phyloP scores from a whole-genome alignment of 83 land plant genomes.

The Picea abies region DNA sequence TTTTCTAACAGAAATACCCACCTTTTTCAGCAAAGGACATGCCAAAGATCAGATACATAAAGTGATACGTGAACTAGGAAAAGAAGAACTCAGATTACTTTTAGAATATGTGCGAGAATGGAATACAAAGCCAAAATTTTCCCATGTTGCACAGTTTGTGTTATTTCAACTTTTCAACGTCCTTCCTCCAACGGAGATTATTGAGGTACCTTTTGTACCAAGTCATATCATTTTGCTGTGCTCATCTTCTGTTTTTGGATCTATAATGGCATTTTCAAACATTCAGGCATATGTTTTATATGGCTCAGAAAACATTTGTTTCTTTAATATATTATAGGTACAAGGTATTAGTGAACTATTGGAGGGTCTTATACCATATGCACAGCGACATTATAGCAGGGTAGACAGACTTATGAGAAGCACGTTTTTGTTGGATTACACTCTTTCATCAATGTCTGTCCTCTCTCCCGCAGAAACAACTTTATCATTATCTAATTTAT shows the following conservation, averaged over 20 bases:
- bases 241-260: background rate
- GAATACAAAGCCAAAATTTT: conserved; percentile 92
- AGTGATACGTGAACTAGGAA: conserved; percentile 59
- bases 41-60: conserved; percentile 38
- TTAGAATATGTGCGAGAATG: conserved; percentile 90
- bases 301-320: background rate
- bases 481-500: conserved; percentile 6
- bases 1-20: background rate
- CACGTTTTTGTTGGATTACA: conserved; percentile 86
- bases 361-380: conserved; percentile 92
- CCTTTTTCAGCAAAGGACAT: conserved; percentile 51
- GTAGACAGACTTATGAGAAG: conserved; percentile 77
- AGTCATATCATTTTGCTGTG: conserved; percentile 1
- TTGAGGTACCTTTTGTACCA: conserved; percentile 50
- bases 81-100: conserved; percentile 69
- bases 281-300: background rate
- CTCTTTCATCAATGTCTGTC: conserved; percentile 80
- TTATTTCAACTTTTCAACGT: conserved; percentile 64
- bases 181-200: conserved; percentile 69
- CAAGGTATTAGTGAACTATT: conserved; percentile 82
- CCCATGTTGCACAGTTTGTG: conserved; percentile 91
- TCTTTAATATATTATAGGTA: conserved; percentile 42
- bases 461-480: conserved; percentile 43
- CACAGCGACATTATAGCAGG: conserved; percentile 86
- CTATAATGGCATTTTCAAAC: background rate